phyloP scores from a whole-genome alignment of 1,284 basidiomycete genomes.

The Leccinum pallidistipes region DNA sequence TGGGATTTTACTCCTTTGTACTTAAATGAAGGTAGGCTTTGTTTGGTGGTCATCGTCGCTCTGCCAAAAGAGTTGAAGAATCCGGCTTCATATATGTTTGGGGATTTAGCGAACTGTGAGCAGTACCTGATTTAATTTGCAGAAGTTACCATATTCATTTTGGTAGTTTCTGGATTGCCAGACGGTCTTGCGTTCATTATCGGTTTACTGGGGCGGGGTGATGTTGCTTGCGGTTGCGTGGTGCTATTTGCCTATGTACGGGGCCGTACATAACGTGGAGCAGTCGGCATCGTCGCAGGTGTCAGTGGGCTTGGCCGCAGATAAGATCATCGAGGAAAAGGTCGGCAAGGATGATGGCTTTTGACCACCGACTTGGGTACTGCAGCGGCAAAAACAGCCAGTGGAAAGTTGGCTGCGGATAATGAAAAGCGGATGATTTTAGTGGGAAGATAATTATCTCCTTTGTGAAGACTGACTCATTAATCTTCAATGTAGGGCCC shows the following conservation, averaged over 20 bases:
- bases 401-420: too few relatives aligned
- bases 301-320: background rate
- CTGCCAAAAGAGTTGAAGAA: conserved; percentile 46
- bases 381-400: too few relatives aligned
- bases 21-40: conserved; percentile 33
- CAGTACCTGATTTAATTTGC: background rate
- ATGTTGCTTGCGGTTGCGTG: too few relatives aligned
- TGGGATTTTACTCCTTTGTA: background rate
- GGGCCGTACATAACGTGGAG: conserved; percentile 4
- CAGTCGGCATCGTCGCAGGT: background rate
- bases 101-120: conserved; percentile 38
- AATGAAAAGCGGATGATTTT: too few relatives aligned
- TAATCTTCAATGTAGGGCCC: too few relatives aligned
- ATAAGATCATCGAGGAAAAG: background rate
- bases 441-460: too few relatives aligned
- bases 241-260: conserved; percentile 16
- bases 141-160: background rate
- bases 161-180: conserved; percentile 48
- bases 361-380: too few relatives aligned
- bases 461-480: too few relatives aligned
- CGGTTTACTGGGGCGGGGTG: conserved; percentile 36
- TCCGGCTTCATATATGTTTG: conserved; percentile 38
- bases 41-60: conserved; percentile 46
- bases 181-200: conserved; percentile 50
- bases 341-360: background rate